Evolutionary conservation across 2,329 filamentous ascomycete genomes (phyloP).

Genomic region (Diaporthe citrichinensis): DNA sequence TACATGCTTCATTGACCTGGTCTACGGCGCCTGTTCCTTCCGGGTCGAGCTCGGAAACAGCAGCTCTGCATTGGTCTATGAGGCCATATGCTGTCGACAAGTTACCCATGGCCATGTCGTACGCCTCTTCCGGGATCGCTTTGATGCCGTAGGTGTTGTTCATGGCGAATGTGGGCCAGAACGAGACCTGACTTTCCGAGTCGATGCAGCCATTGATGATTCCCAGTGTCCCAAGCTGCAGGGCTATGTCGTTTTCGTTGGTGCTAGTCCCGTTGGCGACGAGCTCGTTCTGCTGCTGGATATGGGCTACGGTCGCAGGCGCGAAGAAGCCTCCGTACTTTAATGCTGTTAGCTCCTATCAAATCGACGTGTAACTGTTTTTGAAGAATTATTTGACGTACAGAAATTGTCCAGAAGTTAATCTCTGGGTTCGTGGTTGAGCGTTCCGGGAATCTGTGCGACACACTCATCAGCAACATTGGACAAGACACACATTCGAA

Average conservation of each 20-base stretch:
- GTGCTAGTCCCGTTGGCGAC: constrained; percentile 43
- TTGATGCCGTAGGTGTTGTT: constrained; percentile 44
- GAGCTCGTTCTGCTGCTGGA: constrained; percentile 46
- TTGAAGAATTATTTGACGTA: not conserved
- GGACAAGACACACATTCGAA: not conserved
- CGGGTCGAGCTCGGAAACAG: constrained; percentile 60
- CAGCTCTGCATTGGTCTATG: constrained; percentile 34
- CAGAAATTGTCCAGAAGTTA: constrained; percentile 59
- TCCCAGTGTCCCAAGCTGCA: constrained; percentile 47
- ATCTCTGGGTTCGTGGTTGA: constrained; percentile 64
- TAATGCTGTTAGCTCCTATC: constrained; percentile 45
- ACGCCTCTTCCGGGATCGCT: constrained; percentile 37
- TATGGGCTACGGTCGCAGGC: constrained; percentile 48
- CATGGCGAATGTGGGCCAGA: constrained; percentile 43
- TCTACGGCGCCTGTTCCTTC: constrained; percentile 44
- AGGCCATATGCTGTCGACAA: constrained; percentile 39
- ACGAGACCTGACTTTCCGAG: constrained; percentile 43
- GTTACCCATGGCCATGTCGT: constrained; percentile 34
- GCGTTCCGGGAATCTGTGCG: constrained; percentile 61
- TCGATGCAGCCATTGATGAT: constrained; percentile 49
- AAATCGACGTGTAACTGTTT: constrained; percentile 38
- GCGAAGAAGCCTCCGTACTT: constrained; percentile 51
- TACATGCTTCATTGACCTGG: constrained; percentile 40
- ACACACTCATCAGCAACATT: not conserved
- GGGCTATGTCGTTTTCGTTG: constrained; percentile 40